phyloP scores from a whole-genome alignment of 345 rosid species.

The Limnanthes douglasii region DNA sequence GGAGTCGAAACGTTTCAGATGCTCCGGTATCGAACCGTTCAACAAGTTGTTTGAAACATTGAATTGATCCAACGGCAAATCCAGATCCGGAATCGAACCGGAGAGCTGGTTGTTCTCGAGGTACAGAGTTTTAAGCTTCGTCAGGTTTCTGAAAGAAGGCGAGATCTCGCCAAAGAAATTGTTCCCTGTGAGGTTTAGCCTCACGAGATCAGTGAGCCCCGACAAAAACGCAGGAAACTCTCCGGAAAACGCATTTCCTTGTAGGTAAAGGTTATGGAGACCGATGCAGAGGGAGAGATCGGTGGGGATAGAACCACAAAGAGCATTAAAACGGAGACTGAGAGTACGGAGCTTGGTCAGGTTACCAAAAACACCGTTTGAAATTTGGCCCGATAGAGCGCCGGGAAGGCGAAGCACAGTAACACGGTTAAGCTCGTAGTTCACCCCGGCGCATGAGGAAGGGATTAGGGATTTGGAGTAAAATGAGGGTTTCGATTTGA shows the following conservation, averaged over 20 bases:
- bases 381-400: constrained; percentile 61
- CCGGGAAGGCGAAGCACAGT: constrained; percentile 78
- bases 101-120: constrained; percentile 51
- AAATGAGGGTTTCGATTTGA: too few relatives aligned
- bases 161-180: constrained; percentile 55
- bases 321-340: constrained; percentile 68
- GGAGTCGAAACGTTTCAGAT: constrained; percentile 23
- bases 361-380: constrained; percentile 55
- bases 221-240: constrained; percentile 52
- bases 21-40: constrained; percentile 65
- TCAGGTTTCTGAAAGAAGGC: constrained; percentile 36
- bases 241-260: constrained; percentile 70
- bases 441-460: constrained; percentile 77
- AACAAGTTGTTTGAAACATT: constrained; percentile 66
- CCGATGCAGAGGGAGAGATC: constrained; percentile 57
- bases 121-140: constrained; percentile 58
- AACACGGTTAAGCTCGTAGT: constrained; percentile 48
- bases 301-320: constrained; percentile 45
- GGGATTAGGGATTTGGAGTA: too few relatives aligned
- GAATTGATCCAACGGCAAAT: constrained; percentile 42
- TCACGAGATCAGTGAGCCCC: constrained; percentile 35
- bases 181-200: constrained; percentile 52
- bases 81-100: constrained; percentile 38
- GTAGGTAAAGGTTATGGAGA: constrained; percentile 63
- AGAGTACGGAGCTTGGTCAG: constrained; percentile 61